A percentile compares a stretch with the other conserved stretches of the same genome.
Evolutionary conservation across 495 filamentous ascomycete genomes (phyloP).

Genomic region (Daldinia concentrica): DNA sequence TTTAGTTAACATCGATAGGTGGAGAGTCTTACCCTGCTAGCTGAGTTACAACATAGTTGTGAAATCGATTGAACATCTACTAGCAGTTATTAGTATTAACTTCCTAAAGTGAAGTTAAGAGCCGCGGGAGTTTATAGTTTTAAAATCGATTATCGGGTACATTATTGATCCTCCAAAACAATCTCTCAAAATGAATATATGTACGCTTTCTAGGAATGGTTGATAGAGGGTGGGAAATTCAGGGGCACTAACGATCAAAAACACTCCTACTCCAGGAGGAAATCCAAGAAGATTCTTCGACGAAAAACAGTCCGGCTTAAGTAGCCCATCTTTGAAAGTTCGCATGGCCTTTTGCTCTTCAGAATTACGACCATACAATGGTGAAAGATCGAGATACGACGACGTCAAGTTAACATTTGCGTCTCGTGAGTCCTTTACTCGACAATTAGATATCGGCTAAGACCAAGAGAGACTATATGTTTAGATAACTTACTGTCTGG

Average conservation of each 20-base stretch:
- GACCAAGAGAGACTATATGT: neutral
- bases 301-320: conserved; percentile 80
- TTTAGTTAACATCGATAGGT: neutral
- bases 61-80: conserved; percentile 74
- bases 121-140: no score
- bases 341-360: conserved; percentile 73
- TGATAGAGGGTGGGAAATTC: no score
- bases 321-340: conserved; percentile 73
- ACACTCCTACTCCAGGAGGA: conserved; percentile 75
- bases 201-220: no score
- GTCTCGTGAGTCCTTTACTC: conserved; percentile 45
- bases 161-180: neutral
- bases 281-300: conserved; percentile 76
- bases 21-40: conserved; percentile 53
- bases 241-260: conserved; percentile 37
- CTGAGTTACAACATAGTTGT: conserved; percentile 80
- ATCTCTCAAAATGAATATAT: neutral
- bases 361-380: conserved; percentile 77
- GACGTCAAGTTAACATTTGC: conserved; percentile 70
- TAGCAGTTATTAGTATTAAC: neutral
- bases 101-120: no score
- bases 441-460: conserved; percentile 1
- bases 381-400: conserved; percentile 80
- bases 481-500: conserved; percentile 25
- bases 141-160: no score